Conservation (phyloP, 2,329 filamentous ascomycete species). For the Dothideomycetes sp. region DNA sequence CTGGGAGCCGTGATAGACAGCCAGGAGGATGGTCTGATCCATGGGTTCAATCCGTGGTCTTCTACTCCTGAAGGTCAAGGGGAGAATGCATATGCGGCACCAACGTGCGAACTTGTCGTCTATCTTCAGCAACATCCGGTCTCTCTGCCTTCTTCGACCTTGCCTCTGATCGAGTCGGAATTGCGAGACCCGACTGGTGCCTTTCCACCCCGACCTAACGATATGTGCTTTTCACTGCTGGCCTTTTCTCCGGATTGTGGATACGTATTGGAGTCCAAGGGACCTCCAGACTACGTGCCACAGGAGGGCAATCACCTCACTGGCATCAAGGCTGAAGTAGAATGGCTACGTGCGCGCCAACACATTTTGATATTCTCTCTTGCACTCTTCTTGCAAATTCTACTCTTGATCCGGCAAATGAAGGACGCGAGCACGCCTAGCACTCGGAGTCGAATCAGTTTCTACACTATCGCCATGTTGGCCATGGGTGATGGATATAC, state of each 20-base stretch:
- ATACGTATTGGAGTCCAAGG: slow-evolving; percentile 52
- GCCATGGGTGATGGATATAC: slow-evolving; percentile 51
- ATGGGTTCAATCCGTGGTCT: slow-evolving; percentile 58
- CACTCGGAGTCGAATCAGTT: slow-evolving; percentile 52
- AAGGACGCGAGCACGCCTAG: slow-evolving; percentile 55
- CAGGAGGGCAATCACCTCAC: slow-evolving; percentile 40
- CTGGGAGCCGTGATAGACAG: slow-evolving; percentile 56
- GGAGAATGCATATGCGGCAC: slow-evolving; percentile 48
- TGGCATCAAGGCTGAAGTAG: slow-evolving; percentile 47
- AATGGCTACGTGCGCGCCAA: slow-evolving; percentile 35
- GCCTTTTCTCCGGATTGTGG: slow-evolving; percentile 57
- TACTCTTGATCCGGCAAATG: slow-evolving; percentile 49
- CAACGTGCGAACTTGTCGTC: slow-evolving; percentile 80
- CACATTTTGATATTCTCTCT: slow-evolving; percentile 42
- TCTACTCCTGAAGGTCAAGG: slow-evolving; percentile 49
- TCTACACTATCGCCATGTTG: slow-evolving; percentile 52
- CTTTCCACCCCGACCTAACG: slow-evolving; percentile 38
- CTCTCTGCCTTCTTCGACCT: slow-evolving; percentile 17
- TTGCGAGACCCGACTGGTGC: slow-evolving; percentile 49
- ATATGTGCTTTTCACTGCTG: slow-evolving; percentile 47
- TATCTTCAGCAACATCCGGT: slow-evolving; percentile 68
- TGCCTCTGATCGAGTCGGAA: slow-evolving; percentile 47
- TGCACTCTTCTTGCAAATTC: slow-evolving; percentile 41
- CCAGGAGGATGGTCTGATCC: slow-evolving; percentile 49
- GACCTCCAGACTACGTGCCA: slow-evolving; percentile 42